A percentile compares a stretch with the other conserved stretches of the same genome.
These are phyloP conservation scores for Colletotrichum sp. DNA, from an alignment of 2,329 filamentous ascomycete species.

Conservation along the genomic window DNA sequence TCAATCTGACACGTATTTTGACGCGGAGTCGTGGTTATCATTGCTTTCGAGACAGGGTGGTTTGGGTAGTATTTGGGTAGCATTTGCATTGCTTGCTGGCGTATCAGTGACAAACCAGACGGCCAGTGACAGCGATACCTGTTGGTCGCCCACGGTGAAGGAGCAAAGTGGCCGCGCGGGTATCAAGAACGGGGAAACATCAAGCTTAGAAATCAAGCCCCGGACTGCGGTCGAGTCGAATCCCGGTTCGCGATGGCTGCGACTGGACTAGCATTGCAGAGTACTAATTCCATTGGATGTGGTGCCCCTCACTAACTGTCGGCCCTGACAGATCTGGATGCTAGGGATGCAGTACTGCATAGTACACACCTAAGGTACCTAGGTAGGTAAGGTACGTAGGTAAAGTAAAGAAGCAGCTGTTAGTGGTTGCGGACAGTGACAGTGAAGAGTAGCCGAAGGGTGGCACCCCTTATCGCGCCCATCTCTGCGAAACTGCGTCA, in stretches of 20 bases:
- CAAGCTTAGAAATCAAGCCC: slow-evolving; percentile 14
- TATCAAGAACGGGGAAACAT: background rate
- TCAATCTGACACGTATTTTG: slow-evolving; percentile 2
- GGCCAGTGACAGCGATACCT: background rate
- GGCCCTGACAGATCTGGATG: slow-evolving; percentile 6
- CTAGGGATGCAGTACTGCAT: background rate
- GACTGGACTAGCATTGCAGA: background rate
- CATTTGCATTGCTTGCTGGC: background rate
- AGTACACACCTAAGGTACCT: background rate
- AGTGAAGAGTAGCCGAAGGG: background rate
- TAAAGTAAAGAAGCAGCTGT: background rate
- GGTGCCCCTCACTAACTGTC: background rate
- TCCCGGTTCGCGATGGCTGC: background rate
- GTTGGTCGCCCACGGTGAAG: background rate
- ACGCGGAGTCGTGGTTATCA: background rate
- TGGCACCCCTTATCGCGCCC: slow-evolving; percentile 9
- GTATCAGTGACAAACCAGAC: background rate
- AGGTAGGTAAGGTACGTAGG: background rate
- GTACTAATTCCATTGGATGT: background rate
- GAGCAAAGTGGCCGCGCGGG: slow-evolving; percentile 8
- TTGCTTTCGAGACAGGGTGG: background rate
- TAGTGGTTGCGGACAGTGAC: background rate
- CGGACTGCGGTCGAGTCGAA: background rate
- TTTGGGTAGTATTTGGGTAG: background rate
- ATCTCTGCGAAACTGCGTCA: slow-evolving; percentile 16